phyloP scores from a whole-genome alignment of 768 basidiomycete genomes.

The Suillus subalutaceus region DNA sequence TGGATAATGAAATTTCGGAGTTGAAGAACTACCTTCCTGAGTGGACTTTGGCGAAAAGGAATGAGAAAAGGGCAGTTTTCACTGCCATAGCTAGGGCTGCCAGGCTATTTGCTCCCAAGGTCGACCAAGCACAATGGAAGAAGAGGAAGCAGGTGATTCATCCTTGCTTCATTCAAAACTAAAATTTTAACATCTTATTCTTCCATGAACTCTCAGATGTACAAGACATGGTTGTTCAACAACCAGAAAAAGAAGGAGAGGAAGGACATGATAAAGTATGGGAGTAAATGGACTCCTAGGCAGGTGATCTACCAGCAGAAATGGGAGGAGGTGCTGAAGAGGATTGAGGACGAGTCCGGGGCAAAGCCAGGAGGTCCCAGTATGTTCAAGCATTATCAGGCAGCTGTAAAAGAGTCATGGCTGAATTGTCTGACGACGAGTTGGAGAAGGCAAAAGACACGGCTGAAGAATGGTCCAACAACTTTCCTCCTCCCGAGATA shows the following conservation, averaged over 20 bases:
- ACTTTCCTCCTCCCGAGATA: neutral
- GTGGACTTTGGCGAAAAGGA: too few relatives aligned
- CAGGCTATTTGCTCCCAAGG: neutral
- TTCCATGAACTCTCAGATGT: neutral
- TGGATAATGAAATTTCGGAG: neutral
- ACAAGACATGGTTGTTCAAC: neutral
- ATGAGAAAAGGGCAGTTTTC: neutral
- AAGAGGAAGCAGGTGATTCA: neutral
- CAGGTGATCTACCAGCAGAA: too few relatives aligned
- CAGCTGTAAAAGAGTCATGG: too few relatives aligned
- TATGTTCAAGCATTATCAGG: conserved; percentile 1
- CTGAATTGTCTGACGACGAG: too few relatives aligned
- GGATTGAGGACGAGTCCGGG: neutral
- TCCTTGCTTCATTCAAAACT: too few relatives aligned
- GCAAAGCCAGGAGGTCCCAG: neutral
- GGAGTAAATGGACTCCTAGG: too few relatives aligned
- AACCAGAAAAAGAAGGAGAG: neutral
- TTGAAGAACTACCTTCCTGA: neutral
- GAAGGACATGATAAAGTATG: neutral
- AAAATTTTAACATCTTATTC: neutral
- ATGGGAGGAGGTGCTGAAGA: neutral
- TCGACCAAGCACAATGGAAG: neutral
- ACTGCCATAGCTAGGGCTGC: neutral
- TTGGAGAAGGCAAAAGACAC: too few relatives aligned
- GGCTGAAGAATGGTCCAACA: neutral